Evolutionary conservation across 306 rosid species (phyloP), one percentile per base, ranked within the genome.

Genomic region (Casuarina cunninghamiana): DNA sequence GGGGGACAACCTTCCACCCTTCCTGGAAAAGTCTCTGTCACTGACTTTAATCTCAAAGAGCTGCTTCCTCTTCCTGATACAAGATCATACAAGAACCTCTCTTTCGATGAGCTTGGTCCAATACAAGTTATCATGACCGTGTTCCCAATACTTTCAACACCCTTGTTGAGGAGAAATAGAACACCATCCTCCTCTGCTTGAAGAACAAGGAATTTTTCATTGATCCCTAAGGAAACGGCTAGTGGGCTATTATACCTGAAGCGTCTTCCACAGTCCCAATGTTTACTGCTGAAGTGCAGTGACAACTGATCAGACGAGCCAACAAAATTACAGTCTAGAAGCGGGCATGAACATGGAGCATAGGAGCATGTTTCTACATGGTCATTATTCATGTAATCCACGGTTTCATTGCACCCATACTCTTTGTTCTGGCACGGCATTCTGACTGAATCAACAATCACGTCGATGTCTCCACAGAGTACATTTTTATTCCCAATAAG

Each of bases 321-420:
- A n/a, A 81, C 63, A 61, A 78, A 78, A 51, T 39, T 70, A 81
- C 88, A 85, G 41, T 17, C 71, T 42, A 38, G 81, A 43, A 75
- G 76, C 21, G 88, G 88, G 68, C 88, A 85, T n/a, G 80, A 51
- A 73, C 88, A 85, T 21, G 88, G 88, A 9, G 78, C 63, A 74
- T 76, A 73, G 13, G 42, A 19, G 82, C 88, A 82, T 3, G 77
- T 69, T 71, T 61, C 77, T 53, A 76, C 84, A 69, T 85, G 86
- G 51, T 69, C 62, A 44, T 53, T 66, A 68, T 62, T 69, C 60
- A 73, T 38, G 55, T 53, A 78, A 19, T 75, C 78, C 70, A 85
- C 66, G n/a, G 10, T 75, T 72, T 81, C 83, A 44, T 67, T 70
- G 76, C 86, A 85, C 11, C 88, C 84, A 12, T 76, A 82, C 16